phyloP scores from a whole-genome alignment of 2,329 filamentous ascomycete genomes.

The Penicillium psychrosexuale region DNA sequence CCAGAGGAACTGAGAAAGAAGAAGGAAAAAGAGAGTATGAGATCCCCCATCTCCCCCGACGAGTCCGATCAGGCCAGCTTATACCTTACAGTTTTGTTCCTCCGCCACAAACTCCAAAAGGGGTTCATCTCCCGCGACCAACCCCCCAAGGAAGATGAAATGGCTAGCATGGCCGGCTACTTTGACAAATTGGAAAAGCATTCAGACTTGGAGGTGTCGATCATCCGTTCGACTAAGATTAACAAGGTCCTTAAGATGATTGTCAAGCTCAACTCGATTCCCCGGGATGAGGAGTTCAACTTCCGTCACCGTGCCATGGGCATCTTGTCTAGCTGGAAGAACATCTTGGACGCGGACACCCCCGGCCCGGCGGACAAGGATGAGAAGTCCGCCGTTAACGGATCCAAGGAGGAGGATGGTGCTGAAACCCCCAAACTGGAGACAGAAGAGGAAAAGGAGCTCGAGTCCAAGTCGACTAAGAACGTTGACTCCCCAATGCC shows the following conservation, averaged over 20 bases:
- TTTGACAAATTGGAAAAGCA: slow-evolving; percentile 73
- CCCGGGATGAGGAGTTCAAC: slow-evolving; percentile 80
- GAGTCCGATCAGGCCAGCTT: neutral
- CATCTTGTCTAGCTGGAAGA: slow-evolving; percentile 86
- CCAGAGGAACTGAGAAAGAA: slow-evolving; percentile 55
- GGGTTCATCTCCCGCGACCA: slow-evolving; percentile 83
- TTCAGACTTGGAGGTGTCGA: slow-evolving; percentile 78
- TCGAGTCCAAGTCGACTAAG: slow-evolving; percentile 32
- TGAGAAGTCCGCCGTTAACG: slow-evolving; percentile 47
- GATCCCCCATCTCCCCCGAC: neutral
- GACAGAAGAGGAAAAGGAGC: slow-evolving; percentile 34
- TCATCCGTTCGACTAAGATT: slow-evolving; percentile 91
- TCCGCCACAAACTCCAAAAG: slow-evolving; percentile 92
- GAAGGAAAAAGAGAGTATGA: slow-evolving; percentile 56
- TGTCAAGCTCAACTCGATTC: slow-evolving; percentile 79
- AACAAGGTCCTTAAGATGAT: slow-evolving; percentile 98
- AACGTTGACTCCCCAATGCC: slow-evolving; percentile 39
- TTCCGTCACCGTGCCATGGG: slow-evolving; percentile 82
- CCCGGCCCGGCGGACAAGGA: slow-evolving; percentile 42
- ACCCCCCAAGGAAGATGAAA: slow-evolving; percentile 72
- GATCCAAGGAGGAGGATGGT: slow-evolving; percentile 39
- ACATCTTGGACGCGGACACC: slow-evolving; percentile 65
- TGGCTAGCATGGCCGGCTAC: slow-evolving; percentile 45
- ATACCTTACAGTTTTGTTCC: slow-evolving; percentile 66
- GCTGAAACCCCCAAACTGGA: slow-evolving; percentile 33